Evolutionary conservation across 139 green algal species (phyloP).

Genomic region (Volvox africanus): DNA sequence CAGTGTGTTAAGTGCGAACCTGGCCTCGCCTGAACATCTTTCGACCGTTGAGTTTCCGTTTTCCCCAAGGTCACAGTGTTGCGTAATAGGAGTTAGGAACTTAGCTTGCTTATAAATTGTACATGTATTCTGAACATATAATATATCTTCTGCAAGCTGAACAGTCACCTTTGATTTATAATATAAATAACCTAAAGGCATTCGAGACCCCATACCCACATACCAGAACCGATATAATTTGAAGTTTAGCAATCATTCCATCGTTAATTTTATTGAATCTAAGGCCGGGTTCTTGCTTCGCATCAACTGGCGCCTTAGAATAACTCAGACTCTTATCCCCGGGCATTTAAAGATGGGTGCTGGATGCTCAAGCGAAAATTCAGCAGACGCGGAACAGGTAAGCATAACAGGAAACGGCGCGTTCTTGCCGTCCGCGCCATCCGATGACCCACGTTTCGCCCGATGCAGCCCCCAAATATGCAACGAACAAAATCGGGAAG

Average conservation of each 20-base stretch:
- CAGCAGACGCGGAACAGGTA: not conserved
- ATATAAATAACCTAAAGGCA: too few relatives aligned
- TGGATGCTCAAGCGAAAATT: conserved; percentile 27
- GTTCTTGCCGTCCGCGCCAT: not conserved
- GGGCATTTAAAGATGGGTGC: conserved; percentile 19
- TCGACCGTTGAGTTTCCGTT: conserved; percentile 1
- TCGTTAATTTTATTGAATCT: too few relatives aligned
- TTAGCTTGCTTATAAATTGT: too few relatives aligned
- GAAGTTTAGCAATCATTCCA: too few relatives aligned
- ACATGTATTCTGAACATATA: too few relatives aligned
- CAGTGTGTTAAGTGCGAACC: too few relatives aligned
- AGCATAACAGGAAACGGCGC: not conserved
- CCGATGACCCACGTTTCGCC: not conserved
- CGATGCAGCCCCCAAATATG: not conserved
- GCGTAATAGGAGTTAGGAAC: too few relatives aligned
- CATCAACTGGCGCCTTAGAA: not conserved
- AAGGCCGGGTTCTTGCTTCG: too few relatives aligned
- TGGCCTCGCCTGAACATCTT: not conserved
- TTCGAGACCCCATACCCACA: too few relatives aligned
- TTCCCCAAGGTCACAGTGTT: not conserved
- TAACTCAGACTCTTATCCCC: not conserved
- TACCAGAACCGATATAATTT: too few relatives aligned
- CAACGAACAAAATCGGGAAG: not conserved
- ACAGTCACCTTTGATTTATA: too few relatives aligned
- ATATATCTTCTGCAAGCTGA: too few relatives aligned